Conservation (phyloP, 805 yeast species). For the Candida odintsovae region DNA sequence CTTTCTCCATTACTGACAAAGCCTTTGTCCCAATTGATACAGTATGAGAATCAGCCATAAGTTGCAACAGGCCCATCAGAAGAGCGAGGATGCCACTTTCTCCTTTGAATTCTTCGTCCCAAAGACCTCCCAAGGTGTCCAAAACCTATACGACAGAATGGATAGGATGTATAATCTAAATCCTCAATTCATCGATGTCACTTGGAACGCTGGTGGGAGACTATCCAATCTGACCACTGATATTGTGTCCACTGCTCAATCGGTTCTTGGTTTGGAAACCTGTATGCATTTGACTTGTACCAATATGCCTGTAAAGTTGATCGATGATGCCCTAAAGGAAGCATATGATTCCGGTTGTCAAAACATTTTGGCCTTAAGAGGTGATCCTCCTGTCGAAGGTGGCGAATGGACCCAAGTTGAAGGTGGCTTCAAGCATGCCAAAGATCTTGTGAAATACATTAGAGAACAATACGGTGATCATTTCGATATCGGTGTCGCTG, state of each 20-base stretch:
- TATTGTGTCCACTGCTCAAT: constrained; percentile 85
- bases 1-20: not conserved
- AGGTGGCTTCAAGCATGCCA: constrained; percentile 85
- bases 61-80: constrained; percentile 26
- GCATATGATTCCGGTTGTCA: constrained; percentile 93
- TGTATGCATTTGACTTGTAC: constrained; percentile 98
- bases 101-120: constrained; percentile 98
- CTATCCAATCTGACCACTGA: constrained; percentile 80
- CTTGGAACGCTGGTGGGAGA: constrained; percentile 99
- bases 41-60: constrained; percentile 36
- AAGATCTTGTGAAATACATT: constrained; percentile 77
- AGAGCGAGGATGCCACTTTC: constrained; percentile 54
- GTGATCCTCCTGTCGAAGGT: constrained; percentile 86
- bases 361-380: constrained; percentile 89
- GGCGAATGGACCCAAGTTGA: constrained; percentile 37
- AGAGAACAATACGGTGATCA: constrained; percentile 74
- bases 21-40: not conserved
- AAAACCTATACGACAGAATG: constrained; percentile 93
- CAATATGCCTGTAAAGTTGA: constrained; percentile 76
- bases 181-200: constrained; percentile 90
- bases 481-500: constrained; percentile 95
- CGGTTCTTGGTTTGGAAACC: constrained; percentile 87
- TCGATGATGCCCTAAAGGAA: constrained; percentile 77
- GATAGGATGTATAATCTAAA: constrained; percentile 91
- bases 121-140: constrained; percentile 94